Conservation (phyloP, 2,329 filamentous ascomycete species). For the Exophiala alcalophila region DNA sequence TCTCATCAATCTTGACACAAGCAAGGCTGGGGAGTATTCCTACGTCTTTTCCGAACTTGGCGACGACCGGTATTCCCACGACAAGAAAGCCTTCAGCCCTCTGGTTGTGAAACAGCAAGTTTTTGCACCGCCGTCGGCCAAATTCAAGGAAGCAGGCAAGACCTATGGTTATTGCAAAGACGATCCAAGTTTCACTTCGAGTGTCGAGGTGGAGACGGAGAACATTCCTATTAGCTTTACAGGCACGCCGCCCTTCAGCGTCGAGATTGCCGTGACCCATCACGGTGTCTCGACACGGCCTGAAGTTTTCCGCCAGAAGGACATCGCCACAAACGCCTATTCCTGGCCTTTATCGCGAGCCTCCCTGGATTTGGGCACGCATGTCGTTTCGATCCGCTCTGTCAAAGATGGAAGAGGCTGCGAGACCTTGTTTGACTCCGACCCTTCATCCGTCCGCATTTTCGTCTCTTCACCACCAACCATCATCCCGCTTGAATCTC, state of each 20-base stretch:
- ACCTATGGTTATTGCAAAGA: conserved; percentile 94
- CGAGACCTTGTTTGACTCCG: conserved; percentile 69
- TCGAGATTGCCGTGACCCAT: conserved; percentile 93
- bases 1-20: conserved; percentile 81
- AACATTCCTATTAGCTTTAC: conserved; percentile 81
- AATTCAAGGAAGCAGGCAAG: conserved; percentile 81
- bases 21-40: conserved; percentile 74
- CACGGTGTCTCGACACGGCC: conserved; percentile 69
- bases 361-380: conserved; percentile 81
- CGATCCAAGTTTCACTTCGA: conserved; percentile 24
- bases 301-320: conserved; percentile 76
- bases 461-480: conserved; percentile 90
- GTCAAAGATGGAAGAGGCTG: conserved; percentile 86
- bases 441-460: conserved; percentile 76
- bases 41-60: conserved; percentile 82
- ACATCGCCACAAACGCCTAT: conserved; percentile 71
- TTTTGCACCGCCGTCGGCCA: conserved; percentile 75
- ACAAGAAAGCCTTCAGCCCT: conserved; percentile 62
- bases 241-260: conserved; percentile 79
- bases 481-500: conserved; percentile 81
- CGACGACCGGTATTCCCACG: conserved; percentile 80
- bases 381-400: conserved; percentile 82
- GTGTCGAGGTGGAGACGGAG: conserved; percentile 68
- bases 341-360: conserved; percentile 80
- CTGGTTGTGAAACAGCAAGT: conserved; percentile 77